Evolutionary conservation across 2,329 filamentous ascomycete species (phyloP).

Genomic region (Beauveria brongniartii): DNA sequence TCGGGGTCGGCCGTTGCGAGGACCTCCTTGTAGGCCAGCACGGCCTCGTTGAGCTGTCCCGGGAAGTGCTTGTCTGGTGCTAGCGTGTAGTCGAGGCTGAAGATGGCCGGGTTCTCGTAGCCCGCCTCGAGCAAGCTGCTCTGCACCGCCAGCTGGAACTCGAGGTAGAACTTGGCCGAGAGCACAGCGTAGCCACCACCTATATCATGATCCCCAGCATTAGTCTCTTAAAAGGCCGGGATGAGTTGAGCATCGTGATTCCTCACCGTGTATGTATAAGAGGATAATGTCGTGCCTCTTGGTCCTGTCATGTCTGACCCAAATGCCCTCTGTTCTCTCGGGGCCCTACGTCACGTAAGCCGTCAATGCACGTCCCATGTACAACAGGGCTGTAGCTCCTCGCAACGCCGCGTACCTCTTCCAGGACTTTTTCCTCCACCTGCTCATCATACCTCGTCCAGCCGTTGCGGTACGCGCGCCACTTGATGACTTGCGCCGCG

Average conservation of each 20-base stretch:
- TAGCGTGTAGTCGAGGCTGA: slow-evolving; percentile 72
- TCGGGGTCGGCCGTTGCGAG: slow-evolving; percentile 50
- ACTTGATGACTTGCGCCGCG: slow-evolving; percentile 2
- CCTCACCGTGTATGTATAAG: slow-evolving; percentile 69
- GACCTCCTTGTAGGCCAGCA: slow-evolving; percentile 64
- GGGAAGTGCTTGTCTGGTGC: slow-evolving; percentile 69
- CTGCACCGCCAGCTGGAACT: slow-evolving; percentile 70
- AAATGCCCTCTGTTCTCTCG: slow-evolving; percentile 53
- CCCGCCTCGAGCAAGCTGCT: slow-evolving; percentile 54
- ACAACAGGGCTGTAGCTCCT: too few relatives aligned
- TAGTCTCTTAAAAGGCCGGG: neutral
- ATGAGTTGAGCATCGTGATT: too few relatives aligned
- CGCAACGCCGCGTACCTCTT: neutral
- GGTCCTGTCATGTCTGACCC: slow-evolving; percentile 55
- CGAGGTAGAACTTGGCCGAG: slow-evolving; percentile 74
- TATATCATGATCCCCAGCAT: slow-evolving; percentile 20
- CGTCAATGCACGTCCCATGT: neutral
- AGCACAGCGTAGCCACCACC: slow-evolving; percentile 81
- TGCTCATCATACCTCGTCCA: neutral
- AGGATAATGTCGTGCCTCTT: slow-evolving; percentile 65
- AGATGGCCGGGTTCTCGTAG: slow-evolving; percentile 68
- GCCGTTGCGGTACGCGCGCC: slow-evolving; percentile 6
- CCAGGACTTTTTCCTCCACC: slow-evolving; percentile 3
- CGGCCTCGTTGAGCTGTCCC: slow-evolving; percentile 60
- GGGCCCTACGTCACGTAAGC: slow-evolving; percentile 19